Percentiles rank a stretch among this genome's conserved stretches.
phyloP scores from a whole-genome alignment of 2,329 filamentous ascomycete species.

The Septoria petroselini region DNA sequence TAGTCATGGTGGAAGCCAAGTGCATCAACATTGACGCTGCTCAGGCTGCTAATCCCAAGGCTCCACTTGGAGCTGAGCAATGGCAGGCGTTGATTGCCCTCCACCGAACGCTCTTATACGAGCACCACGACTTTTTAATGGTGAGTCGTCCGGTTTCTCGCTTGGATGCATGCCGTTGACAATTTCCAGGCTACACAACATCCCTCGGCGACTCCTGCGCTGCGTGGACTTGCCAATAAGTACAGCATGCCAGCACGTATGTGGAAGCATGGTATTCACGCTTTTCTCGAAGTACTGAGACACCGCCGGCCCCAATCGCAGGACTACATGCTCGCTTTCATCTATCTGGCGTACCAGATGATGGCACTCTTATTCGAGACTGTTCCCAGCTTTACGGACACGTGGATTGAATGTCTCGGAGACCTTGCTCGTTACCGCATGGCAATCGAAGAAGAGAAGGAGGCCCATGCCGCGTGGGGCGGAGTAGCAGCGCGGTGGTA shows the following conservation, averaged over 20 bases:
- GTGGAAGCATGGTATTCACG: slow-evolving; percentile 85
- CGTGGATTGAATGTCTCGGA: slow-evolving; percentile 90
- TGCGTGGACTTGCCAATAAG: slow-evolving; percentile 69
- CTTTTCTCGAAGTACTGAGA: slow-evolving; percentile 52
- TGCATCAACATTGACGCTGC: slow-evolving; percentile 78
- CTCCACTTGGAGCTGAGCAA: slow-evolving; percentile 59
- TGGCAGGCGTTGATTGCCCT: slow-evolving; percentile 82
- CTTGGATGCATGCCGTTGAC: too few relatives aligned
- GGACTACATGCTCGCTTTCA: slow-evolving; percentile 88
- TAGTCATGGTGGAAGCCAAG: slow-evolving; percentile 83
- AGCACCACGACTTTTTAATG: slow-evolving; percentile 62
- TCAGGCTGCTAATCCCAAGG: slow-evolving; percentile 54
- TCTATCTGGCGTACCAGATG: slow-evolving; percentile 86
- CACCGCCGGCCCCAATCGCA: slow-evolving; percentile 71
- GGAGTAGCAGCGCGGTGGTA: slow-evolving; percentile 81
- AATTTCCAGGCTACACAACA: slow-evolving; percentile 78
- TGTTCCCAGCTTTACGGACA: slow-evolving; percentile 76
- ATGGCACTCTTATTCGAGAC: slow-evolving; percentile 85
- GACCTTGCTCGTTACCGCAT: slow-evolving; percentile 83
- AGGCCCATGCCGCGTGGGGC: slow-evolving; percentile 70
- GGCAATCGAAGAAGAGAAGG: slow-evolving; percentile 83
- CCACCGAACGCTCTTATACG: slow-evolving; percentile 61
- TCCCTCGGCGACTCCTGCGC: slow-evolving; percentile 66
- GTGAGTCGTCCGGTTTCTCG: slow-evolving; percentile 2
- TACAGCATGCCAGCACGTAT: slow-evolving; percentile 90